Base-by-base conservation (phyloP, 2,329 filamentous ascomycete genomes). In the Ophiostoma australiae region DNA sequence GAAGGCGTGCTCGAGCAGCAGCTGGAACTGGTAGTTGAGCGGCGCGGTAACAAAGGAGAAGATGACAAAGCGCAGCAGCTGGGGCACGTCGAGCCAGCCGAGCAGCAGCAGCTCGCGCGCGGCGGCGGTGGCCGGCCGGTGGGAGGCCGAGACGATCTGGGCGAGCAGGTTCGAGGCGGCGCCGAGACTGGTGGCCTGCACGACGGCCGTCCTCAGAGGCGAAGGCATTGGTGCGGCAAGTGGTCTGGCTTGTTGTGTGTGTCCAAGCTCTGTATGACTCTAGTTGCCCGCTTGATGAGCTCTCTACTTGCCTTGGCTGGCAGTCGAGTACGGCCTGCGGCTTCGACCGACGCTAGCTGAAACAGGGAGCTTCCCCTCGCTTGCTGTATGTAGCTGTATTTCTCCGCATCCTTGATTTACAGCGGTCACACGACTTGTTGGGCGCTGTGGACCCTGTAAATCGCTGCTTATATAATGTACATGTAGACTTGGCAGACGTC, bases 21-120 rank as follows among this genome's bases (percentile, higher is more conserved):
- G 81, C 74, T 88, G 85, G 86, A 86, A 89, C 70, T 85, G 78
- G 75, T 85, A 87, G 73, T 86, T 87, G 69, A 86, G 82, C 7
- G 86, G 86, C 1, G 85, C 82, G 4, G 83, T 84, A 61, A 88
- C 77, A 70, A 88, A 77, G 2, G 85, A 81, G 69, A 85, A 81
- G 52, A 82, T 79, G 55, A 86, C 81, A 77, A 88, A 89, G 73
- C 85, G 85, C 27, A 85, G 76, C 61, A 88, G 80, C 37, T 83
- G 81, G 39, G 80, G 72, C 0, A 81, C 69, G 71, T 88, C 84
- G 68, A 88, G 78, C 81, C 10, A 82, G 79, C 65, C 65, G 11
- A 23, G 73, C 77, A 75, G 23, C 78, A 74, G 67, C 27, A 31
- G 20, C 31, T 1, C 48, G 37, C 15, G 11, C 1, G 39, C 1